Evolutionary conservation across 2,329 filamentous ascomycete species (phyloP), one percentile per base, ranked within the genome.

Genomic region (Fusarium sp.): DNA sequence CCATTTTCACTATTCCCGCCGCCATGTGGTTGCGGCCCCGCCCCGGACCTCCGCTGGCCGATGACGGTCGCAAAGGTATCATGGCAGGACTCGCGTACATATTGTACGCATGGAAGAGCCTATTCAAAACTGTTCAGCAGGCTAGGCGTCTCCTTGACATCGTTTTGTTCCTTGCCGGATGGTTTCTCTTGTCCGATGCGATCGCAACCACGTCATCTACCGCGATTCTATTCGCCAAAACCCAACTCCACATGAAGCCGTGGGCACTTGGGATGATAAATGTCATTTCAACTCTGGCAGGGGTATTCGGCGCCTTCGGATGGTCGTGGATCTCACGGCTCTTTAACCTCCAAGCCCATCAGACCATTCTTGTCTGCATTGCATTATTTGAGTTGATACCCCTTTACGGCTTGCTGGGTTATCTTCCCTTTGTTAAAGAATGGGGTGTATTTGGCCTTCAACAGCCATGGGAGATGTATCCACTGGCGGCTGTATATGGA

Each of bases 391-490:
- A 98, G 81, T 82, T 97, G 35, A 97, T 99, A 55, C 96, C 96
- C 0, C 78, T 98, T 2, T 99, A 99, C 77, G 95, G 95, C 1
- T 86, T 99, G 17, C 83, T 97, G 22, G 95, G 95, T 2, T 98
- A 96, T 78, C 86, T 98, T 20, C 94, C 95, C 1, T 90, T 93
- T 11, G 87, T 99, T 50, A 88, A 90, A 75, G 84, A 86, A 12
- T 89, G 92, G 81, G 95, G 94, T 1, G 90, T 93, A 9, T 83
- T 94, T 44, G 96, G 96, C 3, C 86, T 99, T n/a, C 94, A 97
- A 81, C 91, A 96, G 79, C 92, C 93, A 6, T 97, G 94, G 93
- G 96, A 99, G 77, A 98, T 99, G 94, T 98, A 96, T 76, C 93
- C 94, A 1, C 83, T 99, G 2, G 95, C 94, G 0, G 93, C 93